A percentile compares a stretch with the other conserved stretches of the same genome.
phyloP scores from a whole-genome alignment of 2,329 filamentous ascomycete genomes.

The Phoma sp. region DNA sequence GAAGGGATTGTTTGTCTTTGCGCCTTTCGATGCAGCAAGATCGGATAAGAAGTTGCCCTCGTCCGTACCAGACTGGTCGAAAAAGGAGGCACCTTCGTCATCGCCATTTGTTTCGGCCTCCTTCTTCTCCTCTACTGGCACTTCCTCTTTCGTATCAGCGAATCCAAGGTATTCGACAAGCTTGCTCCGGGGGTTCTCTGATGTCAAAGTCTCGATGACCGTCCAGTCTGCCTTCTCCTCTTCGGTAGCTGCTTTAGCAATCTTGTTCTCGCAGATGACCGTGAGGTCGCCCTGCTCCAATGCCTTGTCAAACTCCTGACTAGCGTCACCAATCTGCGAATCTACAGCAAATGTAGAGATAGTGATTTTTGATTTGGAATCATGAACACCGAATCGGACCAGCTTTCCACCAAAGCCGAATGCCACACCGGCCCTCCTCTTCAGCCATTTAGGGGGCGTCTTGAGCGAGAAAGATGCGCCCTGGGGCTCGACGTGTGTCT shows the following conservation, averaged over 20 bases:
- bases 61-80: conserved; percentile 76
- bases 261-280: conserved; percentile 80
- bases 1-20: conserved; percentile 94
- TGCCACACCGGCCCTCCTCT: conserved; percentile 82
- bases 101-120: conserved; percentile 55
- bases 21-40: conserved; percentile 85
- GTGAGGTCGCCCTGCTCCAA: conserved; percentile 79
- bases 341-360: conserved; percentile 92
- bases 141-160: conserved; percentile 61
- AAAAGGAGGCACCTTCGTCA: conserved; percentile 66
- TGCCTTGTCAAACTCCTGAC: conserved; percentile 85
- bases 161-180: conserved; percentile 94
- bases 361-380: conserved; percentile 76
- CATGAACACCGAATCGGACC: conserved; percentile 75
- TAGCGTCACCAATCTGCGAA: conserved; percentile 80
- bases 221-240: conserved; percentile 97
- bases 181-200: conserved; percentile 82
- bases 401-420: conserved; percentile 97
- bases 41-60: conserved; percentile 87
- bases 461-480: conserved; percentile 85
- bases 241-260: conserved; percentile 77
- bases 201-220: conserved; percentile 87
- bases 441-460: conserved; percentile 89
- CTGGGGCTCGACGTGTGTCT: conserved; percentile 89
- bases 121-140: conserved; percentile 33